Percentiles rank a stretch among this genome's conserved stretches.
Evolutionary conservation across 257 asterid species (phyloP).

Genomic region (Hygrophila difformis): DNA sequence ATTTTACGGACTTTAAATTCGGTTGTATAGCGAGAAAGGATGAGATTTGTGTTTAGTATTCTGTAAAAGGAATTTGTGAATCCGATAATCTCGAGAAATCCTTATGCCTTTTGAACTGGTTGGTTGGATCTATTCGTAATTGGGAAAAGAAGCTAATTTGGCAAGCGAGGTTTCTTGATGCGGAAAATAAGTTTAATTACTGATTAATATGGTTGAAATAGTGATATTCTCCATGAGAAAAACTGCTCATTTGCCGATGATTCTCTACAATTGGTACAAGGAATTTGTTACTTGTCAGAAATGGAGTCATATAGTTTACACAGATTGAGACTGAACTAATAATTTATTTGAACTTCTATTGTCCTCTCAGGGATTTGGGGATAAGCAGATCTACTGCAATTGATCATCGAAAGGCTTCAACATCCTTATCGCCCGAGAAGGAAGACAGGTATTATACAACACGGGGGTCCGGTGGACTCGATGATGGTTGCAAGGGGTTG

Average conservation of each 20-base stretch:
- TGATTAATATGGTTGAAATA: no score
- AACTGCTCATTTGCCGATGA: no score
- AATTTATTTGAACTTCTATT: neutral
- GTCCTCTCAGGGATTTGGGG: conserved; percentile 59
- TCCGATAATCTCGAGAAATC: neutral
- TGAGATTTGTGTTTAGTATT: conserved; percentile 18
- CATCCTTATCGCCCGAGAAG: conserved; percentile 67
- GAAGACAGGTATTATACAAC: conserved; percentile 83
- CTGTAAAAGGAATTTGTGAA: conserved; percentile 3
- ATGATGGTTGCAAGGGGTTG: conserved; percentile 45
- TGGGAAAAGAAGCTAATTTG: conserved; percentile 9
- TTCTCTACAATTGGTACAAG: no score
- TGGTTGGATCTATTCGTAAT: conserved; percentile 17
- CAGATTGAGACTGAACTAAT: conserved; percentile 3
- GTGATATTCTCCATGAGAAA: no score
- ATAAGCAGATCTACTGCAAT: conserved; percentile 38
- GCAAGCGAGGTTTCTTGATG: neutral
- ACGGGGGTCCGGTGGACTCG: conserved; percentile 64
- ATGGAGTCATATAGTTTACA: neutral
- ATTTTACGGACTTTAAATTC: no score
- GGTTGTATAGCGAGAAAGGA: neutral
- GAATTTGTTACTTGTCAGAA: no score
- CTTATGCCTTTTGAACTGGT: conserved; percentile 14
- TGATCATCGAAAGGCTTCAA: conserved; percentile 41
- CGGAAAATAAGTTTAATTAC: no score